Evolutionary conservation across 176 grass and related monocot genomes (phyloP), one percentile per base, ranked within the genome.

Genomic region (Chloris gayana): DNA sequence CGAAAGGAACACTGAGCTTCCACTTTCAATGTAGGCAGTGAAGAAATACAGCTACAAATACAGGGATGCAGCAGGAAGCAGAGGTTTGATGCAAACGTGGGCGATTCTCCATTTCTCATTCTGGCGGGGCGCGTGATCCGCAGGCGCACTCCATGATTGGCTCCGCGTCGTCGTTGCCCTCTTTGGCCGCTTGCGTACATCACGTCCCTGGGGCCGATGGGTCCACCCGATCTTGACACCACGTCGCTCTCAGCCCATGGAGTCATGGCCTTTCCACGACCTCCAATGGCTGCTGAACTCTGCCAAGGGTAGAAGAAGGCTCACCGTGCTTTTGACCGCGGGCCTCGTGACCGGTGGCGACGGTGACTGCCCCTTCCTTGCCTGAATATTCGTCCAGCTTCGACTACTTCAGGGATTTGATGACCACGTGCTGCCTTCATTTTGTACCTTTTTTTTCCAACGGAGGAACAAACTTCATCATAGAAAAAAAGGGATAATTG

Each of bases 41-140:
- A 54, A 54, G 18, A 18, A 56, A n/a, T n/a, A n/a, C n/a, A n/a
- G n/a, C n/a, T n/a, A n/a, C n/a, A n/a, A n/a, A n/a, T n/a, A n/a
- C n/a, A n/a, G n/a, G n/a, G n/a, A n/a, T n/a, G n/a, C n/a, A n/a
- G n/a, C n/a, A n/a, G n/a, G n/a, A n/a, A n/a, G n/a, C n/a, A n/a
- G n/a, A n/a, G n/a, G n/a, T n/a, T n/a, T n/a, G n/a, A 8, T 8
- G 50, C n/a, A 33, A 67, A 73, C 83, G 60, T 66, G 76, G 83
- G 26, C 46, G 47, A 44, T 85, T 85, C 76, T 80, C 76, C 59
- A 46, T 80, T 85, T 79, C 69, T 73, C 69, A 26, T 85, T 65
- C 44, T 19, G 2, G 4, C 14, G 21, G 1, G 49, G 62, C 44
- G 31, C 19, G 84, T 76, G 73, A 80, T 86, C 76, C 69, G 49